Conservation (phyloP, 441 rosid species). For the Mallotus japonicus region DNA sequence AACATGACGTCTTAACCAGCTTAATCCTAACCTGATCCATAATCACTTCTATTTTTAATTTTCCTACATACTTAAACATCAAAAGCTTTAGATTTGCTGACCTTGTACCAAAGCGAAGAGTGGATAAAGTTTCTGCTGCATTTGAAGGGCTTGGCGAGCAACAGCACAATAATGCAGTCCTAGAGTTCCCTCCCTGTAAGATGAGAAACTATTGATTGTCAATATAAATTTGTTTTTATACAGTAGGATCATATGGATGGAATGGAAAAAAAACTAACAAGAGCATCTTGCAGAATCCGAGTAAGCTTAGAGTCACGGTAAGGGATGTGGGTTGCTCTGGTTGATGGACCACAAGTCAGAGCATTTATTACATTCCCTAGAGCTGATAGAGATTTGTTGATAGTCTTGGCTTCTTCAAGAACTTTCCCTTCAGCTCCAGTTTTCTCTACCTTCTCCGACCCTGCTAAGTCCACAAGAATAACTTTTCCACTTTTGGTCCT, state of each 20-base stretch:
- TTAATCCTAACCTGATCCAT: not conserved
- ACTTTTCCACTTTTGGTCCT: constrained; percentile 71
- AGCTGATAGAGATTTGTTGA: constrained; percentile 83
- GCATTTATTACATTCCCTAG: constrained; percentile 86
- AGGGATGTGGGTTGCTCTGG: constrained; percentile 70
- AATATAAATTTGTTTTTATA: constrained; percentile 13
- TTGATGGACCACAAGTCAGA: constrained; percentile 61
- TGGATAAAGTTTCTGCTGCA: constrained; percentile 78
- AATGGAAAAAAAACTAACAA: constrained; percentile 45
- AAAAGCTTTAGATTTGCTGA: constrained; percentile 22
- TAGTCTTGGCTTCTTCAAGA: constrained; percentile 92
- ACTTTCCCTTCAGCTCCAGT: constrained; percentile 93
- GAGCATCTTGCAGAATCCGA: constrained; percentile 79
- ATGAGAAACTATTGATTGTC: constrained; percentile 1
- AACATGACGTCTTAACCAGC: not conserved
- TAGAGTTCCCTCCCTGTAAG: constrained; percentile 75
- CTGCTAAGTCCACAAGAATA: constrained; percentile 88
- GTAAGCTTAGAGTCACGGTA: constrained; percentile 95
- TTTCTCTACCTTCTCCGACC: constrained; percentile 92
- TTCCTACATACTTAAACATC: not conserved
- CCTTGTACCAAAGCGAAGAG: constrained; percentile 93
- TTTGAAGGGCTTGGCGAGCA: constrained; percentile 84
- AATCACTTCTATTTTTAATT: not conserved
- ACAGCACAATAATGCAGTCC: constrained; percentile 80
- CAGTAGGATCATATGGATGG: constrained; percentile 15